Evolutionary conservation across 495 filamentous ascomycete species (phyloP), one percentile per base, ranked within the genome.

Genomic region (Terfezia claveryi): DNA sequence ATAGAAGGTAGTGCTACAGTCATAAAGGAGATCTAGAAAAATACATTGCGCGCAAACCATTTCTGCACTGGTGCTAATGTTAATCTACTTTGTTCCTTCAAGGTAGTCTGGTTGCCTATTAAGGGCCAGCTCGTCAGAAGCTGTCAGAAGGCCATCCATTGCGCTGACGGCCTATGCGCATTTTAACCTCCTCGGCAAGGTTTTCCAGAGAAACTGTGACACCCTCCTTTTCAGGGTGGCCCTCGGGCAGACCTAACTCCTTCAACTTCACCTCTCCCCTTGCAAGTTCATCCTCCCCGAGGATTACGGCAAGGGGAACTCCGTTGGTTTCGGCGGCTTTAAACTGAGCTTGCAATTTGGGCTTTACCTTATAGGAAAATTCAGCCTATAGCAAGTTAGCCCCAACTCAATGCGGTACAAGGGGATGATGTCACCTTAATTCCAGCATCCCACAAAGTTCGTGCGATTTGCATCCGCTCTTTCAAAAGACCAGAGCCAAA

Each of bases 171-270:
- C 54, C 53, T 52, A 81, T 54, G 57, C 70, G 68, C 61, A 60
- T 67, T 60, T 64, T 65, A 7, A 91, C 71, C 67, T 92, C 83
- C 11, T 68, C 50, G 8, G 81, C 74, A 54, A 91, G 61, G 50
- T 79, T 71, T 36, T 63, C 66, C 38, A 79, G 68, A 36, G 76
- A 72, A 10, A 93, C 77, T 59, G 86, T 66, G 37, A 85, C 77
- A 52, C 85, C 86, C 36, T 89, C 81, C 72, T 93, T 93, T 63
- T 93, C 85, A 0, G 84, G 78, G 71, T 92, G 82, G 38, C 78
- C 83, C 36, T 86, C 79, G 2, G 73, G 71, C 51, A 88, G 73
- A 49, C 85, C 83, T 73, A 91, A 77, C 68, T 87, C 80, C 74
- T 94, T 94, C 59, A 92, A 73, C 67, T 80, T 83, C 59, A 85